phyloP scores from a whole-genome alignment of 345 rosid genomes.

The Carallia pectinifolia region DNA sequence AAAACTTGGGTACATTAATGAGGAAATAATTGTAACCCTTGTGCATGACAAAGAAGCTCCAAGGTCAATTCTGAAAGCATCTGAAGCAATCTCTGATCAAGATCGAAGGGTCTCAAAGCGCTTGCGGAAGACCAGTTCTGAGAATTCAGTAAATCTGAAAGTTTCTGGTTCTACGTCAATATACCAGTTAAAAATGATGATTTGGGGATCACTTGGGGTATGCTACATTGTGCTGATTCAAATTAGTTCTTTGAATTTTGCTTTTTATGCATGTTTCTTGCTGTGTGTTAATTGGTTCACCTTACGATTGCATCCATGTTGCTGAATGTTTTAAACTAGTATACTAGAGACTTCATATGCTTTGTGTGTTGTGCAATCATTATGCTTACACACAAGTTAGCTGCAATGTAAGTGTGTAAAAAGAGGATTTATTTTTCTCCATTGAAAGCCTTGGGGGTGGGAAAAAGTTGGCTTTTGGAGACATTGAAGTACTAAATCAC shows the following conservation, averaged over 20 bases:
- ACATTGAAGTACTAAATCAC: too few species aligned
- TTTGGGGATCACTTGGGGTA: conserved; percentile 98
- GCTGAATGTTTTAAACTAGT: too few species aligned
- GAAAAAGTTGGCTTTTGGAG: too few species aligned
- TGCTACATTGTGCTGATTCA: not conserved
- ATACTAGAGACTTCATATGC: too few species aligned
- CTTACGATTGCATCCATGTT: too few species aligned
- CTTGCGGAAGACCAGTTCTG: conserved; percentile 66
- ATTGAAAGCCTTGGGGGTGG: too few species aligned
- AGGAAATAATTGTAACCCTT: conserved; percentile 67
- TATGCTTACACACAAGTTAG: too few species aligned
- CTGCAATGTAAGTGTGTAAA: too few species aligned
- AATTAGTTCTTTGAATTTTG: not conserved
- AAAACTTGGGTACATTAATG: conserved; percentile 73
- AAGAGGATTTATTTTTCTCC: too few species aligned
- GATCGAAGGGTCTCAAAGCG: conserved; percentile 84
- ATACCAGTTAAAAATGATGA: conserved; percentile 96
- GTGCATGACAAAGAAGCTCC: conserved; percentile 94
- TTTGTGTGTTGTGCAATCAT: too few species aligned
- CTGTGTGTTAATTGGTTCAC: too few species aligned
- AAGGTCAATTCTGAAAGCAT: conserved; percentile 72
- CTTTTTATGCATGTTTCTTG: too few species aligned
- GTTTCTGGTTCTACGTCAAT: conserved; percentile 84
- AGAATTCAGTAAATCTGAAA: conserved; percentile 64
- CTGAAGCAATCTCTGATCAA: conserved; percentile 60